phyloP scores from a whole-genome alignment of 257 asterid species.

The Lithospermum erythrorhizon region DNA sequence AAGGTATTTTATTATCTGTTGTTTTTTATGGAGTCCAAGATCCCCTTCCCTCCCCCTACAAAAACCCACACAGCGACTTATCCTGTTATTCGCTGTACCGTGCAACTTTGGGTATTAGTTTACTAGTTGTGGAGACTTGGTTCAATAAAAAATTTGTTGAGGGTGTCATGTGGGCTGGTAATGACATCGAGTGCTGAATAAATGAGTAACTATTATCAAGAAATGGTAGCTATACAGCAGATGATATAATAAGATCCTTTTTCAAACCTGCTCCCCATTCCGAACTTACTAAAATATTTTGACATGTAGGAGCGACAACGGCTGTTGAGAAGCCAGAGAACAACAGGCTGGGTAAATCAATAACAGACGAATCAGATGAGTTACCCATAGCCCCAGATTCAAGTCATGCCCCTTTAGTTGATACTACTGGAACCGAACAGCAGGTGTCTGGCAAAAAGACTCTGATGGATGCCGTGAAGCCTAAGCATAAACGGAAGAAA shows the following conservation, averaged over 20 bases:
- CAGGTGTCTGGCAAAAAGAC: slow-evolving; percentile 31
- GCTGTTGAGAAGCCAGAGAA: slow-evolving; percentile 27
- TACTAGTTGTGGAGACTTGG: background rate
- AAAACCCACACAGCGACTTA: background rate
- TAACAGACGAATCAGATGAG: slow-evolving; percentile 13
- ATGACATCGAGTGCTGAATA: background rate
- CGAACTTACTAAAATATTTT: background rate
- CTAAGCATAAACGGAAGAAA: slow-evolving; percentile 67
- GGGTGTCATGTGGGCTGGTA: background rate
- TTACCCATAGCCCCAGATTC: slow-evolving; percentile 18
- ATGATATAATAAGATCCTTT: slow-evolving; percentile 1
- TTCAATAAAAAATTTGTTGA: no score
- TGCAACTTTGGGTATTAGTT: background rate
- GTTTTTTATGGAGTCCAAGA: background rate
- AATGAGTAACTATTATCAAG: background rate
- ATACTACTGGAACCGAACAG: slow-evolving; percentile 18
- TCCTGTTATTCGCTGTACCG: background rate
- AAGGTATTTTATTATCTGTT: slow-evolving; percentile 31
- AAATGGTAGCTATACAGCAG: background rate
- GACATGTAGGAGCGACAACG: slow-evolving; percentile 30
- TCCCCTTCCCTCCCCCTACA: background rate
- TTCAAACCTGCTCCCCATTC: no score
- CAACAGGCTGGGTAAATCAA: slow-evolving; percentile 15
- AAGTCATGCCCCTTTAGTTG: slow-evolving; percentile 22
- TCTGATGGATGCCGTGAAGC: slow-evolving; percentile 77